Percentiles rank a stretch among this genome's conserved stretches.
Conservation (phyloP, 2,329 filamentous ascomycete species). For the Trichoderma oligosporum region DNA sequence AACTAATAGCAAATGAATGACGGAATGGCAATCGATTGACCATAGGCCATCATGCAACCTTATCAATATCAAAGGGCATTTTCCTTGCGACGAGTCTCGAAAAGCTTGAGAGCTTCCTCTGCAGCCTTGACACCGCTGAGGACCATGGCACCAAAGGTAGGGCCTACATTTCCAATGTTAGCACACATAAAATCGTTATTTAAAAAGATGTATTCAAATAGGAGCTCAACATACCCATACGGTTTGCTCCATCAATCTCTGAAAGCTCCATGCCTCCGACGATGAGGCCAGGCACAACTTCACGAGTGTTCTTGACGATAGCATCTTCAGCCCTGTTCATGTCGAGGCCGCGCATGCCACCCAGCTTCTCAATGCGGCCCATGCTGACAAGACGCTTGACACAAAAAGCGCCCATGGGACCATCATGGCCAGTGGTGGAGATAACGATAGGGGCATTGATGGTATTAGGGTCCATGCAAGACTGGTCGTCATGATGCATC, state of each 20-base stretch:
- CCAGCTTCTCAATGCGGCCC: conserved; percentile 76
- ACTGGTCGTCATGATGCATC: conserved; percentile 84
- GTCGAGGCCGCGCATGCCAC: conserved; percentile 88
- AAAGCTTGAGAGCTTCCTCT: conserved; percentile 76
- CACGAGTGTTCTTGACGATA: conserved; percentile 86
- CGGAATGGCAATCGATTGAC: not conserved
- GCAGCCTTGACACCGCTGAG: conserved; percentile 86
- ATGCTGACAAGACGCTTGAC: conserved; percentile 90
- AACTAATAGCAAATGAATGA: conserved; percentile 13
- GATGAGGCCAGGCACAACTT: conserved; percentile 82
- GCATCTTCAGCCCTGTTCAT: conserved; percentile 91
- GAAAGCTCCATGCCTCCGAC: conserved; percentile 94
- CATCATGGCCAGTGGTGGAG: conserved; percentile 88
- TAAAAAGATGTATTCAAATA: too few relatives aligned
- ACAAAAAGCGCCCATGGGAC: conserved; percentile 83
- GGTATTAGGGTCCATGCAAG: conserved; percentile 96
- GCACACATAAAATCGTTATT: not conserved
- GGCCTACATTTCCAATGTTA: conserved; percentile 37
- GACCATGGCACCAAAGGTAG: conserved; percentile 86
- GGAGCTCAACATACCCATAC: conserved; percentile 62
- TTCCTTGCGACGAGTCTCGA: conserved; percentile 73
- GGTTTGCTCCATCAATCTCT: conserved; percentile 85
- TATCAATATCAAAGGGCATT: conserved; percentile 46
- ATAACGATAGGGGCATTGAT: conserved; percentile 89
- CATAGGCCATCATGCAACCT: not conserved